Conservation (phyloP, 1,284 basidiomycete species). For the Tetrapyrgos nigripes region DNA sequence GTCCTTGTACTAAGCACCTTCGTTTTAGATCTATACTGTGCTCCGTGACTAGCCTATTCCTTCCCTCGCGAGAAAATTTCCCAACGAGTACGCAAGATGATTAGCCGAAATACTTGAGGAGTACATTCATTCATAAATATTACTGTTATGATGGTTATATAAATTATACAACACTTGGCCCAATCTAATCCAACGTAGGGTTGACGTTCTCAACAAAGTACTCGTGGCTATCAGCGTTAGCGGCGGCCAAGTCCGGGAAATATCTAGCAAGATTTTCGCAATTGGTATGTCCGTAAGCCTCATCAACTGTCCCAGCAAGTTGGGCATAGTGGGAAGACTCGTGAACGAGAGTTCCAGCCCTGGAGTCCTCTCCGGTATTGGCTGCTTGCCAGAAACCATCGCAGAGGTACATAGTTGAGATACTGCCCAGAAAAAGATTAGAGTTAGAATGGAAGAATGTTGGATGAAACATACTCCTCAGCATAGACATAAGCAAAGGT, state of each 20-base stretch:
- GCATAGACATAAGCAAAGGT: constrained; percentile 54
- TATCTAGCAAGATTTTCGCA: constrained; percentile 45
- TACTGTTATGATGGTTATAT: too few relatives aligned
- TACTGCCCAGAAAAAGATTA: constrained; percentile 13
- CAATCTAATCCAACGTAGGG: constrained; percentile 40
- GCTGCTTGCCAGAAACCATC: constrained; percentile 54
- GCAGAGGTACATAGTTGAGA: constrained; percentile 50
- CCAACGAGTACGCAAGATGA: too few relatives aligned
- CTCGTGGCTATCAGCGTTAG: constrained; percentile 57
- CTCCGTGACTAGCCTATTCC: too few relatives aligned
- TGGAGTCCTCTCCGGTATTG: constrained; percentile 53
- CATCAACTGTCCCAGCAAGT: constrained; percentile 52
- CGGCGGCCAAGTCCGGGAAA: constrained; percentile 43
- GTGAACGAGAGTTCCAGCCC: constrained; percentile 24
- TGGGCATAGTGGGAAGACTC: constrained; percentile 53
- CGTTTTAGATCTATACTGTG: too few relatives aligned
- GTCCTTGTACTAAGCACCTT: too few relatives aligned
- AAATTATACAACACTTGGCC: too few relatives aligned
- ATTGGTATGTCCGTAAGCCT: constrained; percentile 49
- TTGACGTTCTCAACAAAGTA: constrained; percentile 64
- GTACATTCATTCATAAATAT: too few relatives aligned
- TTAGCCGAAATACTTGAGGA: too few relatives aligned
- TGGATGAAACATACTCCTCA: constrained; percentile 32
- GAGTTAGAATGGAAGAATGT: not conserved
- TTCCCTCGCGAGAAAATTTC: too few relatives aligned